Base-by-base conservation (phyloP, 2,329 filamentous ascomycete species). In the Penicillium expansum region DNA sequence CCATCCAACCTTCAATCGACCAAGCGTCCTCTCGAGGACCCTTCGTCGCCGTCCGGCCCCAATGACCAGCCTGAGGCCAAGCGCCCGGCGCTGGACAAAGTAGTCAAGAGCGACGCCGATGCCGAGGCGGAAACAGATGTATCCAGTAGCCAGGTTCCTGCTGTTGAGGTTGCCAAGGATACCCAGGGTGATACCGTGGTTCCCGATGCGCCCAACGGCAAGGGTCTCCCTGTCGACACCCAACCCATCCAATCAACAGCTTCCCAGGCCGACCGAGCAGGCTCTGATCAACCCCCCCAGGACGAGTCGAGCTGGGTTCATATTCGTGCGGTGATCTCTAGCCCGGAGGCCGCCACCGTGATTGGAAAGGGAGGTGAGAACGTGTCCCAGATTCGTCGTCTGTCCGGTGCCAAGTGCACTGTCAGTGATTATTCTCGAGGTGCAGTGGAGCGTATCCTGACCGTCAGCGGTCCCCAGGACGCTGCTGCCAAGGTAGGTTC, bases 301-400 rank as follows among this genome's bases (percentile, higher is more conserved):
- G 94, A 99, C 71, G 94, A 99, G 80, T 92, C 90, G 47, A 88
- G 88, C 45, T 99, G 94, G 93, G 92, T 99, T 66, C 94, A 99
- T 74, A 90, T 99, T 68, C 90, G 94, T 66, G 91, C 94, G 55
- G 92, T 97, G 69, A 99, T 99, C 69, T 96, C 93, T 51, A 99
- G 93, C 76, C 91, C 92, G 44, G 94, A 99, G 77, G 94, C 94
- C 65, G 94, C 94, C 38, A 99, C 94, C 48, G 91, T 97, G 65
- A 99, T 99, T 76, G 94, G 94, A 72, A 99, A 99, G 79, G 93
- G 92, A 62, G 94, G 94, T 73, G 94, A 99, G 81, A 99, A 99
- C 71, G 94, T 99, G 47, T 96, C 92, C 66, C 91, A 96, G 78
- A 97, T 99, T 71, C 87, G 94, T 66, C 91, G 91, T 74, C 83